These are phyloP conservation scores for Pleurotus sapidus DNA, from an alignment of 768 basidiomycete species.

Conservation along the genomic window DNA sequence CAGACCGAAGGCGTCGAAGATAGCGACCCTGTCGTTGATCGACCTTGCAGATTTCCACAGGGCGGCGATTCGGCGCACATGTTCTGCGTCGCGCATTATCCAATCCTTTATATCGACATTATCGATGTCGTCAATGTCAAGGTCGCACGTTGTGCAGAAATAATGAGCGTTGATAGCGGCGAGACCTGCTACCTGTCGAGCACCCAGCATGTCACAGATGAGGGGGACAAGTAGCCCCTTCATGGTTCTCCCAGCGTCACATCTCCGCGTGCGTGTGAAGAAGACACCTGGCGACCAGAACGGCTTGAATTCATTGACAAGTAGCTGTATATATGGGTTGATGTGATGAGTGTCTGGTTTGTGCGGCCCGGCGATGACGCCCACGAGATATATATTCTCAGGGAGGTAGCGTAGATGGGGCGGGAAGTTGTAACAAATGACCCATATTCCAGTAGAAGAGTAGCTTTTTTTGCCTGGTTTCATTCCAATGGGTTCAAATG, in stretches of 20 bases:
- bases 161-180: constrained; percentile 6
- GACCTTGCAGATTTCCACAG: constrained; percentile 15
- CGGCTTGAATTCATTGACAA: neutral
- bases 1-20: constrained; percentile 19
- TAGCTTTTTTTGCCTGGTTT: neutral
- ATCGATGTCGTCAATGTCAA: constrained; percentile 11
- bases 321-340: neutral
- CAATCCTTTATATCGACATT: constrained; percentile 14
- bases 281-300: neutral
- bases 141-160: constrained; percentile 21
- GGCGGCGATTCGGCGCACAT: constrained; percentile 13
- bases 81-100: constrained; percentile 8
- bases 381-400: constrained; percentile 3
- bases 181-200: neutral
- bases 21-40: neutral
- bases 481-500: neutral
- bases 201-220: constrained; percentile 4
- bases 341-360: neutral
- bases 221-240: neutral
- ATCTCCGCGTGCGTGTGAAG: neutral
- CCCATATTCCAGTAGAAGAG: neutral
- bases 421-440: constrained; percentile 4
- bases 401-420: neutral
- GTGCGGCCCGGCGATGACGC: constrained; percentile 3
- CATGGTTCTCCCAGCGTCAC: neutral